Evolutionary conservation across 2,329 filamentous ascomycete species (phyloP).

Genomic region (Orbilia quercus): DNA sequence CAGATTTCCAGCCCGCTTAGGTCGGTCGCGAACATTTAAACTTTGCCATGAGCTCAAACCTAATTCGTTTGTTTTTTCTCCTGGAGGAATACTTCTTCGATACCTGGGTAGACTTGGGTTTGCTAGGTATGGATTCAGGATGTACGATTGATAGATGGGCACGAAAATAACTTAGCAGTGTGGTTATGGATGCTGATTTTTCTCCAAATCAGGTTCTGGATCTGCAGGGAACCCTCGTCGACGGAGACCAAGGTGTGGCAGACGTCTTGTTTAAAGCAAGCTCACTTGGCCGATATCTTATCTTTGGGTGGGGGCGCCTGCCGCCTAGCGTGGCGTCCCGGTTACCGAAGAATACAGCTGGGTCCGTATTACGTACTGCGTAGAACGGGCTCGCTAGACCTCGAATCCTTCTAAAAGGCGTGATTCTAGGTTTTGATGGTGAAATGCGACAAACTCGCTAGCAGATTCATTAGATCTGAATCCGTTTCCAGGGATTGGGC

Average conservation of each 20-base stretch:
- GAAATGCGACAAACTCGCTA: constrained; percentile 10
- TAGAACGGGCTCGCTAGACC: too few relatives aligned
- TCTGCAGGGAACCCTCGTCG: constrained; percentile 36
- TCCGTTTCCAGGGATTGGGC: constrained; percentile 24
- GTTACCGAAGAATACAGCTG: constrained; percentile 6
- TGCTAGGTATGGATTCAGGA: too few relatives aligned
- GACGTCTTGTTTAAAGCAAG: constrained; percentile 30
- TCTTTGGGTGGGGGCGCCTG: constrained; percentile 23
- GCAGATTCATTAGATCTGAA: constrained; percentile 15
- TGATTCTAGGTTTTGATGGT: constrained; percentile 43
- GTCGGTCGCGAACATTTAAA: background rate
- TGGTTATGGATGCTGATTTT: constrained; percentile 11
- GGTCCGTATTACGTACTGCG: constrained; percentile 29
- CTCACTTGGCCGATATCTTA: constrained; percentile 48
- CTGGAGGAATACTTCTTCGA: too few relatives aligned
- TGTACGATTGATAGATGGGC: constrained; percentile 2
- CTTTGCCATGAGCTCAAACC: background rate
- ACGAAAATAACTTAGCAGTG: constrained; percentile 10
- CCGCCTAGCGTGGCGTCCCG: constrained; percentile 1
- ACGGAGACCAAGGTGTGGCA: constrained; percentile 8
- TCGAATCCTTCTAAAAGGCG: constrained; percentile 10
- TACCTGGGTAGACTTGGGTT: too few relatives aligned
- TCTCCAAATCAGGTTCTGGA: constrained; percentile 2
- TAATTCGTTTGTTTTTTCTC: background rate
- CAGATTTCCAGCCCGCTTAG: background rate